phyloP scores from a whole-genome alignment of 2,329 filamentous ascomycete species.

The Clonostachys rhizophaga region DNA sequence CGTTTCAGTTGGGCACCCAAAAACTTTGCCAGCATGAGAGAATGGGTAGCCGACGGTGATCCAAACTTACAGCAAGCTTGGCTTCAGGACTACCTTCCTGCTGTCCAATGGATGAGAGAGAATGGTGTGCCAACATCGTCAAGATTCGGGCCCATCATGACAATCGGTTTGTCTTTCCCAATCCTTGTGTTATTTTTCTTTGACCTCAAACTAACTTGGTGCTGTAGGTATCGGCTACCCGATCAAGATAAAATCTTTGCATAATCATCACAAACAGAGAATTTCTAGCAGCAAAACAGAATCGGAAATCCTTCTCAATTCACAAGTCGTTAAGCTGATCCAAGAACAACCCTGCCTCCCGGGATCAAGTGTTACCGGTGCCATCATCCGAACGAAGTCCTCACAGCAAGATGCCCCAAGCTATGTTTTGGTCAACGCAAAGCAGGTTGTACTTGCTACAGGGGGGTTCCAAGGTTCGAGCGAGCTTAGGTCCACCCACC shows the following conservation, averaged over 20 bases:
- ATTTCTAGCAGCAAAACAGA: background rate
- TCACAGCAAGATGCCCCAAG: background rate
- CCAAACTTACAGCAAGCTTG: background rate
- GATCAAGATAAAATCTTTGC: background rate
- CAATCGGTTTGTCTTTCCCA: background rate
- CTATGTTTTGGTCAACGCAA: background rate
- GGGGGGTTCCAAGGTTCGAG: constrained; percentile 1
- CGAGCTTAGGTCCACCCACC: background rate
- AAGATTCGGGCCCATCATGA: background rate
- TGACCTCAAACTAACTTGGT: too few species aligned
- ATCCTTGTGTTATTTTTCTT: too few species aligned
- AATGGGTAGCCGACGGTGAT: background rate
- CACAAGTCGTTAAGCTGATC: background rate
- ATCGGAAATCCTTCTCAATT: background rate
- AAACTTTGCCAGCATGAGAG: background rate
- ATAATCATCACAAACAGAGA: background rate
- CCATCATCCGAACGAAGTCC: background rate
- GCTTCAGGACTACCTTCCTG: background rate
- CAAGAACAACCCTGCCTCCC: background rate
- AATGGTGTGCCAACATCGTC: background rate
- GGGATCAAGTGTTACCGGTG: background rate
- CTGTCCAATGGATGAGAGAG: constrained; percentile 1
- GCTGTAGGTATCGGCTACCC: background rate
- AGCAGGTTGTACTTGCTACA: background rate
- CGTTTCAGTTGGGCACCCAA: background rate